phyloP scores from a whole-genome alignment of 1,284 basidiomycete genomes.

The Puccinia triticina region DNA sequence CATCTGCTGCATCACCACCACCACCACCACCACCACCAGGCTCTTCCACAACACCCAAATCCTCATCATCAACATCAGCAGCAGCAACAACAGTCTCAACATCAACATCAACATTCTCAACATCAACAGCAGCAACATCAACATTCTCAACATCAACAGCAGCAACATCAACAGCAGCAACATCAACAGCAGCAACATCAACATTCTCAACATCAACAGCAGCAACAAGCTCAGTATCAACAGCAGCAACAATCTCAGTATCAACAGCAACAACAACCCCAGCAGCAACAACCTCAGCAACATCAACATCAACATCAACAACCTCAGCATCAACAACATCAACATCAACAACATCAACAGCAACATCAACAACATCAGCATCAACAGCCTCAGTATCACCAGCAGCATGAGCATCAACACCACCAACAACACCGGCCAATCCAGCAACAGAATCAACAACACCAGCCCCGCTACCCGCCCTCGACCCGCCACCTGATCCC shows the following conservation, averaged over 20 bases:
- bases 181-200: constrained; percentile 15
- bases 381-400: neutral
- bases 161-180: neutral
- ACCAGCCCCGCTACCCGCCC: neutral
- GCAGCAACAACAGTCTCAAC: neutral
- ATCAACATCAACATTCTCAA: neutral
- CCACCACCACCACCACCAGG: neutral
- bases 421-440: neutral
- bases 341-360: neutral
- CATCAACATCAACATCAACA: neutral
- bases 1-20: neutral
- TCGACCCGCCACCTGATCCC: constrained; percentile 6
- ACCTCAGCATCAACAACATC: neutral
- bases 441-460: neutral
- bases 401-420: neutral
- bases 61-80: neutral
- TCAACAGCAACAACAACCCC: neutral
- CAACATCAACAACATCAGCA: neutral
- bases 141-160: constrained; percentile 4
- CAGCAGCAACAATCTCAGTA: neutral
- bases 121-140: constrained; percentile 15
- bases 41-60: neutral
- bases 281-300: neutral
- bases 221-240: neutral
- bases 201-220: constrained; percentile 4